Base-by-base conservation (phyloP, 768 basidiomycete species). In the Dacryopinax spathularia region DNA sequence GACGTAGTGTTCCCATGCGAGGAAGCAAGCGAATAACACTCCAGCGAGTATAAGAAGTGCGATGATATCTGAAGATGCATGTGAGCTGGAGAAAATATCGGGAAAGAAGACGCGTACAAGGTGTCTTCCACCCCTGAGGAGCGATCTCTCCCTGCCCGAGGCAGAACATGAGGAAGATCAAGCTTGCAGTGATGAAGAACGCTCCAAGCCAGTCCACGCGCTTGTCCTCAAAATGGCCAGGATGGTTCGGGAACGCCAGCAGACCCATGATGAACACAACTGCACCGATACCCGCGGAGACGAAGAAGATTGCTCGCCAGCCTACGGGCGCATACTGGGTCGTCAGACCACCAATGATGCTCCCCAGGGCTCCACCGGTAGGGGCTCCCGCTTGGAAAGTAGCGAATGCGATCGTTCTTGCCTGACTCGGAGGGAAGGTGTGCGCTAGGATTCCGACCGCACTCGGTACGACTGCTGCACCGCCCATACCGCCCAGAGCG, bases 371-470 rank as follows among this genome's bases (percentile, higher is more conserved):
- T 0, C 80, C 87, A 0, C 92, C 92, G 3, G 93, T 70, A 0
- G 92, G 91, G 0, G 87, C 89, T 27, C 93, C 93, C 0, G 90
- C 89, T 0, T 86, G 79, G 67, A 92, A 94, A 0, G 86, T 84
- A 0, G 92, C 82, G 66, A 94, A 95, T 0, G 90, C 92, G 0
- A 83, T 73, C 0, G 88, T 83, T 9, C 92, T 82, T 0, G 84
- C 79, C 16, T 76, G 76, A 0, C 86, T 85, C 0, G 81, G 79
- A 2, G 87, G 85, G 71, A 94, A 95, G 0, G 84, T 77, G 59
- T 86, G 80, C 0, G 92, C 91, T 34, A 95, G 79, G 64, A 90
- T 92, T 0, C 92, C 91, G 1, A 92, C 48, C 10, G 84, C 78
- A 18, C 88, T 82, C 3, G 89, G 89, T 15, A 90, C 82, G 4